Conservation (phyloP, 768 basidiomycete genomes). For the Mycena maculata region DNA sequence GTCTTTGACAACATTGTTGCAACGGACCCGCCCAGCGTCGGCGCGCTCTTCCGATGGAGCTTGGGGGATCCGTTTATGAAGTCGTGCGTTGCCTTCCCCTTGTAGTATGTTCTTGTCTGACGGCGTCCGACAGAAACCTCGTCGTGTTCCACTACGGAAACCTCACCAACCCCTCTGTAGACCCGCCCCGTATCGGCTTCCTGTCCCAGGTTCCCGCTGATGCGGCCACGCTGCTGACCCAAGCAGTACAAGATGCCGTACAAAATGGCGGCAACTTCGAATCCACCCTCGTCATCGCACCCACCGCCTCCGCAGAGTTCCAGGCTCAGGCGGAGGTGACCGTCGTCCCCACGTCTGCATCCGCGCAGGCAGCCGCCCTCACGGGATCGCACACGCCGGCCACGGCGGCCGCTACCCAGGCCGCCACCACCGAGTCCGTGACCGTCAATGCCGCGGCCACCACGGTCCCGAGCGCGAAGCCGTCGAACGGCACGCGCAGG, state of each 20-base stretch:
- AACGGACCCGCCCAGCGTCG: conserved; percentile 68
- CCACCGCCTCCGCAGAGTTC: conserved; percentile 47
- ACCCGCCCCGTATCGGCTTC: conserved; percentile 76
- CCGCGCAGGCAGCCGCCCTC: conserved; percentile 18
- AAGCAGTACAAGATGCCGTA: conserved; percentile 51
- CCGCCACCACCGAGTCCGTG: neutral
- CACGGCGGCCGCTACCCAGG: neutral
- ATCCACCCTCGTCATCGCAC: conserved; percentile 49
- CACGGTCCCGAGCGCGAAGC: neutral
- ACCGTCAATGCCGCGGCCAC: neutral
- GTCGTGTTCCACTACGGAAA: conserved; percentile 81
- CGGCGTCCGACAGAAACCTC: conserved; percentile 55
- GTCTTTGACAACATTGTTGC: conserved; percentile 64
- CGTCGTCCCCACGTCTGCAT: conserved; percentile 22
- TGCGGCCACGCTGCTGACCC: conserved; percentile 52
- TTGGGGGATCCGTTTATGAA: conserved; percentile 79
- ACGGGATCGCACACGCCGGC: conserved; percentile 9
- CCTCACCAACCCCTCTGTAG: conserved; percentile 71
- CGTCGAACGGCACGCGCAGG: neutral
- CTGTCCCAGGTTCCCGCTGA: conserved; percentile 70
- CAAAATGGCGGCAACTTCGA: conserved; percentile 54
- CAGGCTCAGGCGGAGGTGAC: conserved; percentile 37
- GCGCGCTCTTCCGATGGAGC: conserved; percentile 75
- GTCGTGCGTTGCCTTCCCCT: conserved; percentile 59
- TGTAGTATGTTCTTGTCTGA: neutral